These are phyloP conservation scores for Rickenella mellea DNA, from an alignment of 768 basidiomycete genomes.

Conservation along the genomic window DNA sequence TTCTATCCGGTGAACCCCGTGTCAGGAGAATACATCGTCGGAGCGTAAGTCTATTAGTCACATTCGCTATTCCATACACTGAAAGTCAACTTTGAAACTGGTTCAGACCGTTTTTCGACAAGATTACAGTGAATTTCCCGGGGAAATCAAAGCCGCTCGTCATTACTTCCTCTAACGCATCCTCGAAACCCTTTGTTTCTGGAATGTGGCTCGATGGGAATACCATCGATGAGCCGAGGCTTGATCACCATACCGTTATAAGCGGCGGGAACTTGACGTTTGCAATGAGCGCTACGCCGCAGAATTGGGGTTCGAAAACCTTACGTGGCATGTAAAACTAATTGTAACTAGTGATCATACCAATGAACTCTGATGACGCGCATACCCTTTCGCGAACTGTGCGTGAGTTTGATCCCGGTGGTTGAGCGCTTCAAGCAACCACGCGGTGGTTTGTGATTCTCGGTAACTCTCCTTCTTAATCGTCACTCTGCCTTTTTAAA, in stretches of 20 bases:
- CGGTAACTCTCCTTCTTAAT: too few species aligned
- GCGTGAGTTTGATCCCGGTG: too few species aligned
- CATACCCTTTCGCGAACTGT: too few species aligned
- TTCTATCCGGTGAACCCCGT: conserved; percentile 83
- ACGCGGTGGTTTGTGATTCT: too few species aligned
- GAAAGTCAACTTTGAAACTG: too few species aligned
- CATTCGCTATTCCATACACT: neutral
- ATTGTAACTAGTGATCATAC: too few species aligned
- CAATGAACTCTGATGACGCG: too few species aligned
- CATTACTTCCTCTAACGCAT: conserved; percentile 49
- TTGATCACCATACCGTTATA: conserved; percentile 53
- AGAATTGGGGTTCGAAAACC: conserved; percentile 31
- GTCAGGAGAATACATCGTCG: conserved; percentile 65
- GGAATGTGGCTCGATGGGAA: conserved; percentile 48
- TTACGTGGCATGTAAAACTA: too few species aligned
- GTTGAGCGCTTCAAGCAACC: too few species aligned
- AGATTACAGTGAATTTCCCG: conserved; percentile 47
- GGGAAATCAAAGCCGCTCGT: conserved; percentile 27
- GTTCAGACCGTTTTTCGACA: conserved; percentile 41
- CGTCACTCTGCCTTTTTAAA: too few species aligned
- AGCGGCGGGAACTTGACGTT: conserved; percentile 50
- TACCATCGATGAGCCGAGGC: conserved; percentile 31
- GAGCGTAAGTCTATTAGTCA: conserved; percentile 38
- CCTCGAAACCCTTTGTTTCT: conserved; percentile 50
- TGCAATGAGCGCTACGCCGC: conserved; percentile 48